Base-by-base conservation (phyloP, 2,329 filamentous ascomycete species). In the Aspergillus aculeatus region DNA sequence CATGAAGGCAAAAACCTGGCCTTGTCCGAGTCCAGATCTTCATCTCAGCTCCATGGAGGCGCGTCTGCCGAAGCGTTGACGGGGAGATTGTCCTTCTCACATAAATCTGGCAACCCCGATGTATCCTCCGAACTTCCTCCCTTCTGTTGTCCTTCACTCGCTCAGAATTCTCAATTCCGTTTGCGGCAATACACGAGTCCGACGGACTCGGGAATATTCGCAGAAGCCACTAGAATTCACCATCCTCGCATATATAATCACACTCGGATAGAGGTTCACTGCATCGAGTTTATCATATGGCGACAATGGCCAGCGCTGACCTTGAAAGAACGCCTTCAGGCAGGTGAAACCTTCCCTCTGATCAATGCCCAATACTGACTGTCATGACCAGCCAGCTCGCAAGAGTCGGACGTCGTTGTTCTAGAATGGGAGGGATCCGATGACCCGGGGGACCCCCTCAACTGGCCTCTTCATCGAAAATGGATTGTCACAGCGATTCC, bases 381-480 rank as follows among this genome's bases (percentile, higher is more conserved):
- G 16, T 35, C 38, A 44, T 19, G 6, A 16, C 14, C 38, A 44
- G 38, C 16, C 16, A 44, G 38, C 38, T 44, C 38, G 16, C 38
- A 44, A 44, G 38, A 44, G 38, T 44, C 38, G 16, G 16, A 44
- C 38, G 16, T 44, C 38, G 38, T 44, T 5, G 19, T 58, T 0
- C 86, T 62, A 4, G 41, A 53, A 1, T 66, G 64, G 64, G 61
- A 58, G 5, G 56, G 56, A 10, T 29, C 53, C 5, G 12, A 57
- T 9, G 58, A 68, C 29, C 57, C 61, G 11, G 44, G 50, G 9
- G 65, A 66, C 38, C 66, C 66, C 0, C 66, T 61, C 63, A 68
- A 68, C 47, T 68, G 66, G 66, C 47, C 64, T 1, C 16, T 29
- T 0, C n/a, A 48, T 9, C 59, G 56, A 31, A 68, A 68, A 63